Percentiles rank a stretch among this genome's conserved stretches.
Conservation (phyloP, 1,284 basidiomycete genomes). For the Malassezia vespertilionis region DNA sequence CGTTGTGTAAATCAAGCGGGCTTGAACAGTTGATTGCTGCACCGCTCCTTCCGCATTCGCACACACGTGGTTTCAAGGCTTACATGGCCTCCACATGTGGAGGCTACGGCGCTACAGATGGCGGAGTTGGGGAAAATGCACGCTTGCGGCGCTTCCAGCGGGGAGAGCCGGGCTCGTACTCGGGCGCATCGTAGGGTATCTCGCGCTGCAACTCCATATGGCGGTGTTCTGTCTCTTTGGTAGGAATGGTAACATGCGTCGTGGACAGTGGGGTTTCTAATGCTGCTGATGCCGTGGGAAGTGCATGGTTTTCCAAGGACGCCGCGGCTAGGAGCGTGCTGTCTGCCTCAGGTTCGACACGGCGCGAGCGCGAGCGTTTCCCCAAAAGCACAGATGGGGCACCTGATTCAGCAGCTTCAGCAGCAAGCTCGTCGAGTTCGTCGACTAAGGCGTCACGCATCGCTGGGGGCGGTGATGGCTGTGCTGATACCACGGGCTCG, state of each 20-base stretch:
- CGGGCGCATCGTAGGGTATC: too few relatives aligned
- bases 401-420: constrained; percentile 2
- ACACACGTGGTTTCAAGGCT: constrained; percentile 5
- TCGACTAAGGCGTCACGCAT: neutral
- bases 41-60: constrained; percentile 8
- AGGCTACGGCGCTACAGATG: too few relatives aligned
- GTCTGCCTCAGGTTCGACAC: neutral
- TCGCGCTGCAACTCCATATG: too few relatives aligned
- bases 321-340: neutral
- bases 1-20: too few relatives aligned
- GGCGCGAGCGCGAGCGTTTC: neutral
- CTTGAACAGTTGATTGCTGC: too few relatives aligned
- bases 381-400: neutral
- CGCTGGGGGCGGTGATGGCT: too few relatives aligned
- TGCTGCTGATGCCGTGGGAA: too few relatives aligned
- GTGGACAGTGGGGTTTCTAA: neutral
- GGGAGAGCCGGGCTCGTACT: too few relatives aligned
- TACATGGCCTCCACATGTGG: too few relatives aligned
- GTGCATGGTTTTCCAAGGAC: neutral
- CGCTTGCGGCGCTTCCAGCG: neutral
- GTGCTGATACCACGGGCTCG: too few relatives aligned
- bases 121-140: too few relatives aligned
- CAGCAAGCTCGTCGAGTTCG: constrained; percentile 9
- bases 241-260: neutral
- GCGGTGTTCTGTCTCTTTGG: neutral